Percentiles rank a stretch among this genome's conserved stretches.
These are phyloP conservation scores for Oehlia diaphana DNA, from an alignment of 192 early-diverging fungal genomes.

Conservation along the genomic window DNA sequence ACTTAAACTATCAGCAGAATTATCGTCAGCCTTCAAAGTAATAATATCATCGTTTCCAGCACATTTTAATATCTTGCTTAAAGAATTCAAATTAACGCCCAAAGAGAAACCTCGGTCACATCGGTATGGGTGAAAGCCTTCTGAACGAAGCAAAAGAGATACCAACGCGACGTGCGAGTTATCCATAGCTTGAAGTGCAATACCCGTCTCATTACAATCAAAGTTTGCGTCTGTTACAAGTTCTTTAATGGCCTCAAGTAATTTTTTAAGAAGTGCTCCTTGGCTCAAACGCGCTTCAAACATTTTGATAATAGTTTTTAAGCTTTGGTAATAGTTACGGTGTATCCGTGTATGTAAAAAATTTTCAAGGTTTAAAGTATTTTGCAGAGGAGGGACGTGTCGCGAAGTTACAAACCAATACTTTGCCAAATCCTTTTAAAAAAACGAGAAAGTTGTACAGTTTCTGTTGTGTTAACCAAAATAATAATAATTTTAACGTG, in stretches of 20 bases:
- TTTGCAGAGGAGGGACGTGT: too few species aligned
- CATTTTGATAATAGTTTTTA: slow-evolving; percentile 47
- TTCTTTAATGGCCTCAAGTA: slow-evolving; percentile 97
- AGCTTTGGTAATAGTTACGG: too few species aligned
- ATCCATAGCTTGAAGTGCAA: slow-evolving; percentile 98
- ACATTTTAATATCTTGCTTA: slow-evolving; percentile 94
- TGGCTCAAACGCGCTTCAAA: slow-evolving; percentile 89
- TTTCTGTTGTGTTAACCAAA: background rate
- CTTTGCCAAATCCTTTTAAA: background rate
- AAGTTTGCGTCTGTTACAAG: slow-evolving; percentile 97
- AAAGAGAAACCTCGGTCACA: slow-evolving; percentile 90
- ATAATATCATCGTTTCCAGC: slow-evolving; percentile 89
- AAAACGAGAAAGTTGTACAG: background rate
- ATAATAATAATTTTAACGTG: background rate
- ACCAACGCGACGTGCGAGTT: slow-evolving; percentile 97
- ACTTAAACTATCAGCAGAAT: slow-evolving; percentile 72
- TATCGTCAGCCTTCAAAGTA: slow-evolving; percentile 88
- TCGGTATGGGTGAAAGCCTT: slow-evolving; percentile 84
- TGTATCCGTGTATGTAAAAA: too few species aligned
- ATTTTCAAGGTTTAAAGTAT: too few species aligned
- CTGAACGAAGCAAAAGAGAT: slow-evolving; percentile 74
- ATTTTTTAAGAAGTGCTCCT: slow-evolving; percentile 84
- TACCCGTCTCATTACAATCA: slow-evolving; percentile 94
- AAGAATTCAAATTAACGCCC: slow-evolving; percentile 82
- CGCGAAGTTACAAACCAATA: too few species aligned